Base-by-base conservation (phyloP, 306 rosid genomes). In the Vicia faba region DNA sequence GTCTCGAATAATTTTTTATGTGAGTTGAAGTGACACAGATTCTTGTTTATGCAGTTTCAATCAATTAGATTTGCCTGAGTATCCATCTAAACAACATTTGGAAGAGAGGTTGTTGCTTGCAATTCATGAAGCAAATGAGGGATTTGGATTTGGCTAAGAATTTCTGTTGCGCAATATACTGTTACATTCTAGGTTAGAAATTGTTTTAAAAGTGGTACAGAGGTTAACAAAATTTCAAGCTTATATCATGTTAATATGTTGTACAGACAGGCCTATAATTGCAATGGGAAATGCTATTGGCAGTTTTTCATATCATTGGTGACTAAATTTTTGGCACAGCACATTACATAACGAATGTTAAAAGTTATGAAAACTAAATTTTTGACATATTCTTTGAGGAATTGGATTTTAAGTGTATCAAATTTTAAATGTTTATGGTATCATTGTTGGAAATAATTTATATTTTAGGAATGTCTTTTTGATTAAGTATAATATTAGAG, bases 21-120 rank as follows among this genome's bases (percentile, higher is more conserved):
- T 31, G 50, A 44, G 40, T 60, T 70, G 9, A 71, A 19, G 50
- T 65, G 48, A 66, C 60, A 5, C n/a, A 3, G 8, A 28, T 40
- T 35, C 18, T 75, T 66, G 65, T 57, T 16, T 18, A 18, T 80
- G 84, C 97, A 93, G 99, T 76, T 93, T 93, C 90, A 93, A 93
- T 81, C 99, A 93, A 78, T 71, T 93, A 72, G 99, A 93, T 84
- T 79, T 93, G 26, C 99, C 99, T 0, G 99, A 93, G 81, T 93
- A 93, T 81, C 99, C 97, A 2, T 88, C 99, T 8, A 90, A 85
- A 67, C 80, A 88, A 83, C 95, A 90, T 71, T 83, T 93, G 58
- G 97, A 93, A 78, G 92, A 93, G 85, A 84, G 92, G 73, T 50
- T 93, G 66, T 86, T 90, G 43, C 97, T 90, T 43, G 99, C 99